phyloP scores from a whole-genome alignment of 805 yeast genomes.

The Candida sakaeoensis region DNA sequence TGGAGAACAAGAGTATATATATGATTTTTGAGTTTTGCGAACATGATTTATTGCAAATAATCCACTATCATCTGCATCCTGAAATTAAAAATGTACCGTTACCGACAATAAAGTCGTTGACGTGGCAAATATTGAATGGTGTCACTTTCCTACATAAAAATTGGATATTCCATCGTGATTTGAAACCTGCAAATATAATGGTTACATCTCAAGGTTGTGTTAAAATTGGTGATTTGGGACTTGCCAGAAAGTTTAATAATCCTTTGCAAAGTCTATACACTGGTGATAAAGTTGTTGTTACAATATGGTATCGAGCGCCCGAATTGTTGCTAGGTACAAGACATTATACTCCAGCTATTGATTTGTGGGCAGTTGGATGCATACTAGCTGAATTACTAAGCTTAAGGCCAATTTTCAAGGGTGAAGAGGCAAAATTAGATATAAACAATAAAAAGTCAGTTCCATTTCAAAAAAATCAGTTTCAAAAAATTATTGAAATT shows the following conservation, averaged over 20 bases:
- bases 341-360: slow-evolving; percentile 90
- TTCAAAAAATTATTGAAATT: slow-evolving; percentile 87
- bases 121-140: slow-evolving; percentile 92
- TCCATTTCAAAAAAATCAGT: slow-evolving; percentile 91
- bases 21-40: slow-evolving; percentile 97
- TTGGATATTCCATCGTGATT: slow-evolving; percentile 93
- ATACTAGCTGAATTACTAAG: slow-evolving; percentile 88
- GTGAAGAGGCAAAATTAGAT: slow-evolving; percentile 96
- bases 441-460: slow-evolving; percentile 73
- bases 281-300: slow-evolving; percentile 94
- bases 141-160: slow-evolving; percentile 89
- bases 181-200: slow-evolving; percentile 98
- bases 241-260: slow-evolving; percentile 83
- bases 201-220: slow-evolving; percentile 86
- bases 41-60: slow-evolving; percentile 89
- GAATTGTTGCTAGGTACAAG: slow-evolving; percentile 86
- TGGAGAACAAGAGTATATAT: slow-evolving; percentile 86
- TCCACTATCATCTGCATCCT: slow-evolving; percentile 91
- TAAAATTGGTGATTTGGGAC: slow-evolving; percentile 92
- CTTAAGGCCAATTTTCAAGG: slow-evolving; percentile 89
- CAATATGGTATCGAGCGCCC: slow-evolving; percentile 96
- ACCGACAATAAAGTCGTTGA: slow-evolving; percentile 71
- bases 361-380: slow-evolving; percentile 95
- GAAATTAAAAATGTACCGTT: slow-evolving; percentile 77
- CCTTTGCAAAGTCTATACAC: slow-evolving; percentile 82